Base-by-base conservation (phyloP, 208 protist species). In the Crithidia expoeki region DNA sequence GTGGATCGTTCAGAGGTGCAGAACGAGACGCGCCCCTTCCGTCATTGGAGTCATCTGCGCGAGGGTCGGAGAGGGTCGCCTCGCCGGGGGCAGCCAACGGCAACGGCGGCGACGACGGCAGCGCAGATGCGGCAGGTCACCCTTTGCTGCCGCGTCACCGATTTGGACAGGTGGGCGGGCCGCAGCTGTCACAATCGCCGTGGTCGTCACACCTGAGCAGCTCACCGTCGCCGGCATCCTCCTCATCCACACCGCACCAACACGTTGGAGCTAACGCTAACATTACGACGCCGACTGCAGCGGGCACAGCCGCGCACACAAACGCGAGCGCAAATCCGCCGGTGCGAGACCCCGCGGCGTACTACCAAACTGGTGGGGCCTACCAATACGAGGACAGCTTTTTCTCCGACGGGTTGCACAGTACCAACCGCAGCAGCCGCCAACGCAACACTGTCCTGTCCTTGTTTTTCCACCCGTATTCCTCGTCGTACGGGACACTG, bases 391-490 rank as follows among this genome's bases (percentile, higher is more conserved):
- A 70, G 33, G 57, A 70, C 55, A 33, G n/a, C 47, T 51, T 50
- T 57, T 71, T 76, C 50, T 71, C 63, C 0, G 57, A 66, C 12
- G 49, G 63, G 2, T 47, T 70, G n/a, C 57, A 70, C 63, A 65
- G 71, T 57, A 53, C 34, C 46, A 42, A 33, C 36, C 32, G n/a
- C 25, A 36, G 47, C 42, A 47, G 46, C 38, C 46, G 38, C 28
- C 62, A 50, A 38, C 55, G 49, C 62, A 49, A 36, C 40, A 76
- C 63, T 11, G 36, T 76, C 52, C 56, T 76, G 47, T 33, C 44
- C 9, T 63, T 76, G 46, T 76, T 76, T 56, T 51, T 76, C 50
- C 71, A 76, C 56, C 71, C 71, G 17, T 76, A 63, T 63, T 76
- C 71, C 21, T 68, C 55, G n/a, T 53, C 63, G 16, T 56, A 27